A percentile compares a stretch with the other conserved stretches of the same genome.
These are phyloP conservation scores for Diaporthe destruens DNA, from an alignment of 2,329 filamentous ascomycete genomes.

Conservation along the genomic window DNA sequence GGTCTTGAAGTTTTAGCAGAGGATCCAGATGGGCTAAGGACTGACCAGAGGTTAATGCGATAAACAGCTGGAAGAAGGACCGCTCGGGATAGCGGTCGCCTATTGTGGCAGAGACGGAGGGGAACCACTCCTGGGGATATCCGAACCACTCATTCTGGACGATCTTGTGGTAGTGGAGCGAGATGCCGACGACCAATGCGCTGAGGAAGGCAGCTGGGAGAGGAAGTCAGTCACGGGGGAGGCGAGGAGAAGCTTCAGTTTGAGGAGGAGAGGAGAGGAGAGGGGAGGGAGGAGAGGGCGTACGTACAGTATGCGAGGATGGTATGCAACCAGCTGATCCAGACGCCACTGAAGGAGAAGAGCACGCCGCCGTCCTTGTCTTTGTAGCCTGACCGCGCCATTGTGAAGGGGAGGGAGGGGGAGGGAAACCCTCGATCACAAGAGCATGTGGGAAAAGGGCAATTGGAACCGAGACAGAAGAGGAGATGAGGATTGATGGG, in stretches of 20 bases:
- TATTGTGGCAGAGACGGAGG: conserved; percentile 95
- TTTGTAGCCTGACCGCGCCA: conserved; percentile 67
- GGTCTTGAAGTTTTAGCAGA: background rate
- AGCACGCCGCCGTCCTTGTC: conserved; percentile 74
- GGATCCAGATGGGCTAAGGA: conserved; percentile 46
- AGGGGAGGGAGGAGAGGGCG: background rate
- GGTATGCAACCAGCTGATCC: conserved; percentile 92
- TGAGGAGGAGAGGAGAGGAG: too few species aligned
- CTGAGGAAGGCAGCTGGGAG: conserved; percentile 82
- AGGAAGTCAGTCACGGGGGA: conserved; percentile 34
- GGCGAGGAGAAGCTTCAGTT: background rate
- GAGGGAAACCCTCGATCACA: background rate
- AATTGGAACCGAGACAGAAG: background rate
- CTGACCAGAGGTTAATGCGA: conserved; percentile 89
- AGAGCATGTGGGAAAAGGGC: background rate
- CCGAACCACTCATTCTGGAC: conserved; percentile 97
- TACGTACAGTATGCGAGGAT: conserved; percentile 80
- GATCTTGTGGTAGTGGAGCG: conserved; percentile 95
- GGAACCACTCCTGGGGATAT: conserved; percentile 96
- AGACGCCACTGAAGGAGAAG: conserved; percentile 82
- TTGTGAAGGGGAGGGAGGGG: conserved; percentile 47
- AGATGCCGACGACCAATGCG: conserved; percentile 83
- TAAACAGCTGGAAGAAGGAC: conserved; percentile 97
- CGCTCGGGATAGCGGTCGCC: conserved; percentile 97
- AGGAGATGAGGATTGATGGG: background rate